Evolutionary conservation across 495 filamentous ascomycete species (phyloP).

Genomic region (Talaromyces trachyspermus): DNA sequence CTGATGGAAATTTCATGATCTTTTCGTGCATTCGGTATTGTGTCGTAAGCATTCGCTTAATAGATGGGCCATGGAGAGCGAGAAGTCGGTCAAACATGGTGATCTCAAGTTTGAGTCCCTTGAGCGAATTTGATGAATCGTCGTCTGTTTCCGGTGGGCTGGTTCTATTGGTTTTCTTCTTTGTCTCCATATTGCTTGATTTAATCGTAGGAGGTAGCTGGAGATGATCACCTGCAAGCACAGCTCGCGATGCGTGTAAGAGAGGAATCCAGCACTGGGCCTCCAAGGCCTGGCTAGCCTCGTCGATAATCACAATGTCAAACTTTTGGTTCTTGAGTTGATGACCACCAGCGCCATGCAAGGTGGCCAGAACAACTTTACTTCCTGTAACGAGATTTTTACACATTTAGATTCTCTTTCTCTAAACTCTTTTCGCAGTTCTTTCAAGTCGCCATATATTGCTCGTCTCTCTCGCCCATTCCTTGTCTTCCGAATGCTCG

Average conservation of each 20-base stretch:
- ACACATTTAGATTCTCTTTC: conserved; percentile 79
- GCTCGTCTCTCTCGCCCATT: conserved; percentile 70
- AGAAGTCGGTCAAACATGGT: conserved; percentile 91
- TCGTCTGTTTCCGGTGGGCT: conserved; percentile 42
- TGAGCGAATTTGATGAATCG: conserved; percentile 18
- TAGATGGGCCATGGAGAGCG: conserved; percentile 65
- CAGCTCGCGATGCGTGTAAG: conserved; percentile 69
- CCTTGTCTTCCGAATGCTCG: conserved; percentile 77
- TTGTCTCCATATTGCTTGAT: conserved; percentile 29
- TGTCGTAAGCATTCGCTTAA: conserved; percentile 94
- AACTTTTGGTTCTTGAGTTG: conserved; percentile 77
- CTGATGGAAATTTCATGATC: conserved; percentile 92
- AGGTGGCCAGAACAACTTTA: conserved; percentile 82
- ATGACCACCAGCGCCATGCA: conserved; percentile 86
- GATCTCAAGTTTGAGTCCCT: conserved; percentile 58
- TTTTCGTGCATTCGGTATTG: conserved; percentile 97
- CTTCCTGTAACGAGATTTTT: conserved; percentile 63
- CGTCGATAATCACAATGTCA: conserved; percentile 91
- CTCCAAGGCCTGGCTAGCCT: conserved; percentile 92
- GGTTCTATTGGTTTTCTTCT: conserved; percentile 14
- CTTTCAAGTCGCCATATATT: conserved; percentile 79
- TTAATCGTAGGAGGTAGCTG: conserved; percentile 95
- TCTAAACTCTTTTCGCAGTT: conserved; percentile 80
- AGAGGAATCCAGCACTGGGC: conserved; percentile 98
- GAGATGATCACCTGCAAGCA: conserved; percentile 90